phyloP scores from a whole-genome alignment of 257 asterid species.

The Paraleonurus japonicus region DNA sequence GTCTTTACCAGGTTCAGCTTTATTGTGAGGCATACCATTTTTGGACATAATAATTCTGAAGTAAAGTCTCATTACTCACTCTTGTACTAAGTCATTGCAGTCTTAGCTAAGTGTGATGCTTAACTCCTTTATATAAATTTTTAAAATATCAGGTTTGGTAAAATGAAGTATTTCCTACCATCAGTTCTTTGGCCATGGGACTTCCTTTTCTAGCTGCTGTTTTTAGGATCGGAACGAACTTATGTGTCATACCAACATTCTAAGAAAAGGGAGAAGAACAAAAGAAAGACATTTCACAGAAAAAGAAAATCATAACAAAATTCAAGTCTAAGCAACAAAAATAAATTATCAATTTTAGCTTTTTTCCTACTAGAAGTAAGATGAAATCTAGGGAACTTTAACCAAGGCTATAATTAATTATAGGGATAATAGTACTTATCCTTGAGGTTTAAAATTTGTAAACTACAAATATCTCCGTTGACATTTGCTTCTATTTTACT shows the following conservation, averaged over 20 bases:
- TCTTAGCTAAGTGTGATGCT: background rate
- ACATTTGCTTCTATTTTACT: no score
- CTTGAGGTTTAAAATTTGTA: background rate
- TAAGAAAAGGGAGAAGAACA: background rate
- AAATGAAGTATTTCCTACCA: no score
- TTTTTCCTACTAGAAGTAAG: background rate
- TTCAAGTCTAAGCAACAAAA: no score
- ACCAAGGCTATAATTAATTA: background rate
- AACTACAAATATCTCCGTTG: background rate
- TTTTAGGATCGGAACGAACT: background rate
- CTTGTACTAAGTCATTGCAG: no score
- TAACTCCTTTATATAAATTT: background rate
- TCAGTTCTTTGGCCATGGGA: background rate
- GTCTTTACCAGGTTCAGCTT: no score
- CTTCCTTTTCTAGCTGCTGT: background rate
- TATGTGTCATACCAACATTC: background rate
- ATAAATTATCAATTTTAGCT: background rate
- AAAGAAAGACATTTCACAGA: no score
- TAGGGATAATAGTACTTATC: background rate
- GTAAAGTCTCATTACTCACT: no score
- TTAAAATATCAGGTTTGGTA: background rate
- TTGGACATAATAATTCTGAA: no score
- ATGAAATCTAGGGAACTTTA: background rate
- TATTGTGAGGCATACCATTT: no score
- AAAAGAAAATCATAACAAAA: no score